Evolutionary conservation across 1,139 yeast genomes (phyloP), one percentile per base, ranked within the genome.

Genomic region (Taphrina communis): DNA sequence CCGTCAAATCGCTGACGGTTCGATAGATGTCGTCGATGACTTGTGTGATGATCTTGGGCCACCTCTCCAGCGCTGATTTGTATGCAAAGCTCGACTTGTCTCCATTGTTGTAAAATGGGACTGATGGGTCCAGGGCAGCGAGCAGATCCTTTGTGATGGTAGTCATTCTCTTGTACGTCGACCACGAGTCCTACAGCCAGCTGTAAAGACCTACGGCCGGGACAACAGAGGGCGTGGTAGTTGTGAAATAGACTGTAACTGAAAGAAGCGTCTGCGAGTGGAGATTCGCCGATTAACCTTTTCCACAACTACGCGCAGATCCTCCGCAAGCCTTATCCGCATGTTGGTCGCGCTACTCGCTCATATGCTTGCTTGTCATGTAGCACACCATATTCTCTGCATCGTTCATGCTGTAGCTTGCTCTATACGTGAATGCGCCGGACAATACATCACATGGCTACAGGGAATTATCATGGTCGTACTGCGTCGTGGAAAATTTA

Each of bases 1-100:
- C 53, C 9, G 59, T 12, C 8, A 65, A 52, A 3, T 14, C 41
- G 38, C 48, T 50, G 52, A 65, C 80, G 2, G 83, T 77, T 35
- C 77, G 75, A 53, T 77, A 72, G 52, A 88, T 80, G 74, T 91
- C 97, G 41, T 84, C 85, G 66, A 89, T 82, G 44, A 87, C 86
- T 36, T 88, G 89, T 41, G 85, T 82, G 63, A 93, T 77, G 56
- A 73, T 90, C 68, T 86, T 86, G 44, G 97, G 96, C 97, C 98
- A 94, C 78, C 99, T 86, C 61, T 82, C 83, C 72, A 85, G 84
- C 12, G 90, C 90, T 0, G 98, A 92, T 44, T 86, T 82, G 76
- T 84, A 86, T 9, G 97, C 98, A 77, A 94, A 94, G 6, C 97
- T 89, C 71, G 83, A 83, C 60, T 81, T 78, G 76, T 91, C 96